Base-by-base conservation (phyloP, 768 basidiomycete genomes). In the Amanita jacksonii region DNA sequence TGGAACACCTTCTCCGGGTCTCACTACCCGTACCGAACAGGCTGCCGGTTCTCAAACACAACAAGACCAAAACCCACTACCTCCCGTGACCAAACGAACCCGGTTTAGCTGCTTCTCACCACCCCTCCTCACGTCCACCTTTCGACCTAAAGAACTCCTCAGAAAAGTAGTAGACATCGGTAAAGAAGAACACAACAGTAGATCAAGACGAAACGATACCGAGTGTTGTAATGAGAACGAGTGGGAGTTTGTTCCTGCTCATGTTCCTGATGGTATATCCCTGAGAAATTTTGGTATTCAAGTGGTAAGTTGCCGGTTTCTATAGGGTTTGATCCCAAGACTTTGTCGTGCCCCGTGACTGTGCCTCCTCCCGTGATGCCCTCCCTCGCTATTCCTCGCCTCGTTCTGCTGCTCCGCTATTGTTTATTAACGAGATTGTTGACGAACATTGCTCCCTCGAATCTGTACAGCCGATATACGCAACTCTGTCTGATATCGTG, bases 221-320 rank as follows among this genome's bases (percentile, higher is more conserved):
- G 31, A 42, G n/a, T n/a, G n/a, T n/a, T n/a, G n/a, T n/a, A 22
- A 24, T 19, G 62, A 64, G 2, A 61, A 56, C n/a, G 59, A 60
- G 25, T 79, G 79, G 65, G 77, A 81, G 52, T 89, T 90, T 51
- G 70, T 79, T 28, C 79, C 82, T 32, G 72, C 74, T 10, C 69
- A 68, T 43, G 81, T 90, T 44, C 87, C 87, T 8, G 81, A 86
- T 51, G 87, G 87, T 13, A 87, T 88, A 46, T 83, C 79, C 48
- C 63, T 88, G 54, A 70, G 91, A 51, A 90, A 93, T 65, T 91
- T 93, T 59, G 85, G 86, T 22, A 84, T 90, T 47, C 91, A 93
- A 61, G 77, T 85, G 52, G 84, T 89, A 57, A 69, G 86, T 79
- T 15, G 38, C 32, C 23, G 15, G 49, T 45, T 47, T 42, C 32